Evolutionary conservation across 345 rosid genomes (phyloP), one percentile per base, ranked within the genome.

Genomic region (Hypericum perforatum): DNA sequence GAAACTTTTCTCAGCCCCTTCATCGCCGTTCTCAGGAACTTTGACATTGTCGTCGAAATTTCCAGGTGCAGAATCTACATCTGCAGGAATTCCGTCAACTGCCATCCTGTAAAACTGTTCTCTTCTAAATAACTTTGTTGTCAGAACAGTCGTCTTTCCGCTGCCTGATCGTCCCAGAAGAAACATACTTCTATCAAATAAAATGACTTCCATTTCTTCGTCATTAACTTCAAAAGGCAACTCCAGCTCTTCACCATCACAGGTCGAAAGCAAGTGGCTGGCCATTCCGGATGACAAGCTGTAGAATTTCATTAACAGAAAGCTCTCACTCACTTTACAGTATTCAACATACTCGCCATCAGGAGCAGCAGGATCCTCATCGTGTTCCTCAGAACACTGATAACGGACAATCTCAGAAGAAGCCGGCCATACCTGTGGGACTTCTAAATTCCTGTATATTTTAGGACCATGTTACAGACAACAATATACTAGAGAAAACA

Each of bases 231-330:
- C 47, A 6, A 55, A 55, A 11, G 49, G 59, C 7, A 55, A 32
- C 3, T 41, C 59, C 13, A 55, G 14, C 32, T 55, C 59, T 29
- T 43, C 22, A 16, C 59, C 59, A 42, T 41, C 43, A 43, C 49
- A 55, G 7, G 16, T 48, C 22, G 59, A 16, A 8, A 55, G 47
- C 48, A 55, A 16, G 39, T 55, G 46, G 13, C 49, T 41, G 8
- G 12, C 46, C n/a, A 55, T 22, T 7, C 59, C 59, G 8, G 59
- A 55, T 8, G 59, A 55, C 36, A 55, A 16, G 39, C 48, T 14
- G 36, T 55, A 55, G 59, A 55, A 55, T 32, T 55, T 55, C 59
- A 55, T 55, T 11, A 55, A 38, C 37, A 43, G 11, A 13, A 55
- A 55, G 16, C 48, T 42, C 11, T 43, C 59, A 42, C 39, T 55